Base-by-base conservation (phyloP, 306 rosid species). In the Citrullus colocynthis region DNA sequence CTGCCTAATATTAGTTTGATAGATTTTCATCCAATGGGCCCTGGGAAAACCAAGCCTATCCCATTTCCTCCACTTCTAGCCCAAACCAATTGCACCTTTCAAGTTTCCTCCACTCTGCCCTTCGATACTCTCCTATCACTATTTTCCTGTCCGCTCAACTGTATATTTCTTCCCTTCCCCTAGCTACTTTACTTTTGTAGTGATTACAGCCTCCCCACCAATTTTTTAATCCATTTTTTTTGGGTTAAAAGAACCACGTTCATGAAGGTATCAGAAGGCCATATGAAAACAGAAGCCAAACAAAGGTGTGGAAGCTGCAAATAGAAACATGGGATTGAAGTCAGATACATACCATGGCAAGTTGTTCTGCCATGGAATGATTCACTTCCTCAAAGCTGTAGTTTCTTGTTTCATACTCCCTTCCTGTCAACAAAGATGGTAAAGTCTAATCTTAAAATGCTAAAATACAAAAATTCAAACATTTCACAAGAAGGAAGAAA, bases 371-470 rank as follows among this genome's bases (percentile, higher is more conserved):
- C 97, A 96, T 96, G 78, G 78, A 82, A 88, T 86, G 85, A 88
- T 96, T 89, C 82, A 88, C 99, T 82, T 89, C 98, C 88, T 92
- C 98, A 82, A 89, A 92, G 90, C 99, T 89, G 78, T 76, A 96
- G 88, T 96, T 96, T 86, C 99, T 89, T 66, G 99, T 96, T 86
- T 89, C 99, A 77, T 87, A 90, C 81, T 96, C 99, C 84, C 93
- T 91, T 85, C 99, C 99, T 96, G 93, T 81, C 80, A 85, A 84
- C 60, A 79, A 57, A 51, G 4, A 15, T 16, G 45, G 5, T 32
- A 28, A 73, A 51, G 13, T 51, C 48, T 5, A 30, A 51, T 32
- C 24, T 32, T 51, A 24, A 48, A 70, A n/a, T 13, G 59, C 28
- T 28, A 70, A 44, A n/a, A 41, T 20, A 42, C n/a, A 45, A 37